phyloP scores from a whole-genome alignment of 495 filamentous ascomycete species.

The Stereocaulon alpinum region DNA sequence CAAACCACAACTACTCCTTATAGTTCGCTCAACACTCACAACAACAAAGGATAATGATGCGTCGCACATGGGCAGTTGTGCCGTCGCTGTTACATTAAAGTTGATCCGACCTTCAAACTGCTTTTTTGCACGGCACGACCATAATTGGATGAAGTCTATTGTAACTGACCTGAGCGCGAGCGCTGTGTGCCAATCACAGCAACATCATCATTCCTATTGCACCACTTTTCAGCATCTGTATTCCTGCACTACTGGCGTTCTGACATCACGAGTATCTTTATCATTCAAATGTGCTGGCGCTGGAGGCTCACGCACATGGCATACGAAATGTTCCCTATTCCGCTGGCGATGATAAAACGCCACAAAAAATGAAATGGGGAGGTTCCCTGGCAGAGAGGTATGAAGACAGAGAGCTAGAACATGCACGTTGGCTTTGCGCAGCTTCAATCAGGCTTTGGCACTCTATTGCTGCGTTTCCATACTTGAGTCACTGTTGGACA shows the following conservation, averaged over 20 bases:
- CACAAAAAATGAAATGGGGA: neutral
- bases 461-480: constrained; percentile 11
- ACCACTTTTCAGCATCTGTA: neutral
- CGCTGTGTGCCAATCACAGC: neutral
- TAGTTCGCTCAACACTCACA: neutral
- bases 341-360: constrained; percentile 1
- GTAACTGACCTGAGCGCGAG: constrained; percentile 10
- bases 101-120: neutral
- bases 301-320: constrained; percentile 1
- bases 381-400: neutral
- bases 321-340: neutral
- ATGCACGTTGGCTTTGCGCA: constrained; percentile 1
- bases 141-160: constrained; percentile 10
- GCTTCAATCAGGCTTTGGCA: constrained; percentile 7
- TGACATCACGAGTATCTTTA: constrained; percentile 1
- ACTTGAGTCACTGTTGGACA: constrained; percentile 10
- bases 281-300: neutral
- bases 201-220: neutral
- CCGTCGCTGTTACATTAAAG: neutral
- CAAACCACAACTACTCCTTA: neutral
- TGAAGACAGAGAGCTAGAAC: neutral
- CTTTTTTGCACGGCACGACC: neutral
- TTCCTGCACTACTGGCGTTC: constrained; percentile 4
- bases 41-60: neutral
- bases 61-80: neutral